A percentile compares a stretch with the other conserved stretches of the same genome.
These are phyloP conservation scores for Aurifilum marmelostoma DNA, from an alignment of 2,329 filamentous ascomycete genomes.

Conservation along the genomic window DNA sequence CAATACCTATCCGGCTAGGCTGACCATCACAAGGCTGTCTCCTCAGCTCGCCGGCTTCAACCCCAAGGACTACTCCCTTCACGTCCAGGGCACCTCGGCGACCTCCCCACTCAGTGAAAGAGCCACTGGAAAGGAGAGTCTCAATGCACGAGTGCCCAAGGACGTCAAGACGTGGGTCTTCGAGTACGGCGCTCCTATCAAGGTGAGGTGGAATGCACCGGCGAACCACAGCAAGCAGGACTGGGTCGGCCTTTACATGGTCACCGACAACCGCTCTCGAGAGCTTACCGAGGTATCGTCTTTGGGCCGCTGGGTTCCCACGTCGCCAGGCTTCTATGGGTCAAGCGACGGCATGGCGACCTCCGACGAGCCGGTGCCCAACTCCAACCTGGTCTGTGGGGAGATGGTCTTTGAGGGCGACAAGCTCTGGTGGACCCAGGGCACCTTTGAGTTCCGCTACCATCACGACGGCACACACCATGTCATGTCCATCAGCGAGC, in stretches of 20 bases:
- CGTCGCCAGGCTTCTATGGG: constrained; percentile 76
- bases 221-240: constrained; percentile 86
- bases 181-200: constrained; percentile 88
- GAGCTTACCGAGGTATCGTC: constrained; percentile 84
- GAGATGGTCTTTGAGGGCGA: constrained; percentile 89
- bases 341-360: constrained; percentile 77
- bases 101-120: constrained; percentile 58
- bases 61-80: constrained; percentile 77
- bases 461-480: constrained; percentile 92
- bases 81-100: constrained; percentile 67
- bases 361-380: constrained; percentile 63
- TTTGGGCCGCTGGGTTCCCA: constrained; percentile 86
- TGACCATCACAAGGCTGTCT: constrained; percentile 79
- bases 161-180: constrained; percentile 76
- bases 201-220: constrained; percentile 88
- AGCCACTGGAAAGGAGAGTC: constrained; percentile 73
- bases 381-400: constrained; percentile 67
- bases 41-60: constrained; percentile 81
- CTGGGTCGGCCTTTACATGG: constrained; percentile 96
- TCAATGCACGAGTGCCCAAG: constrained; percentile 68
- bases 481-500: constrained; percentile 90
- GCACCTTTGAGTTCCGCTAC: constrained; percentile 95
- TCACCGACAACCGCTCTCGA: constrained; percentile 87
- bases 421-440: constrained; percentile 96
- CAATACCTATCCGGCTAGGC: constrained; percentile 83